These are phyloP conservation scores for Trifolium subterraneum DNA, from an alignment of 306 rosid species.

Conservation along the genomic window DNA sequence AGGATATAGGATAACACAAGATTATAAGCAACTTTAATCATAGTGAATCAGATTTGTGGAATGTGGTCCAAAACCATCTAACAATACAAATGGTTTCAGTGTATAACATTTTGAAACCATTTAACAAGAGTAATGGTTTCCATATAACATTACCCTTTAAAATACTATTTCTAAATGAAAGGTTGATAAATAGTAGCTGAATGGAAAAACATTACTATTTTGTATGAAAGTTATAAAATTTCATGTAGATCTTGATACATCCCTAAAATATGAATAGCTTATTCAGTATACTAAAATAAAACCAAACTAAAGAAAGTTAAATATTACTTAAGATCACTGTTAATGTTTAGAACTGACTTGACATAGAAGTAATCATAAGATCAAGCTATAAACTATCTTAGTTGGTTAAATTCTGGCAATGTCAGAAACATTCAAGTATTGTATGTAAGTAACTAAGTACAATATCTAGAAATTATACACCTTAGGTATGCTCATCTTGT, in stretches of 20 bases:
- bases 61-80: too few species aligned
- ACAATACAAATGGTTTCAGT: too few species aligned
- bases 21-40: too few species aligned
- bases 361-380: not conserved
- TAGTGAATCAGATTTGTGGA: too few species aligned
- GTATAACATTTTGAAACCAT: too few species aligned
- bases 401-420: not conserved
- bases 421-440: not conserved
- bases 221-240: conserved; percentile 24
- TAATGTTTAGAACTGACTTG: conserved; percentile 11
- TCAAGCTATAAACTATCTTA: too few species aligned
- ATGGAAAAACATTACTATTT: conserved; percentile 20
- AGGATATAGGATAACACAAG: too few species aligned
- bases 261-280: conserved; percentile 22
- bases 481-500: too few species aligned
- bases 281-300: conserved; percentile 27
- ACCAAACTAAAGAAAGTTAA: conserved; percentile 23
- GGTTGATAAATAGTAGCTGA: conserved; percentile 31
- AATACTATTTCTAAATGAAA: conserved; percentile 10
- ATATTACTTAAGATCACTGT: conserved; percentile 27
- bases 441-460: too few species aligned
- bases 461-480: too few species aligned
- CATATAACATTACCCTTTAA: too few species aligned
- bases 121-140: too few species aligned
- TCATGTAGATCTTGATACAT: conserved; percentile 19